These are phyloP conservation scores for Striga hermonthica DNA, from an alignment of 305 asterid genomes.

Conservation along the genomic window DNA sequence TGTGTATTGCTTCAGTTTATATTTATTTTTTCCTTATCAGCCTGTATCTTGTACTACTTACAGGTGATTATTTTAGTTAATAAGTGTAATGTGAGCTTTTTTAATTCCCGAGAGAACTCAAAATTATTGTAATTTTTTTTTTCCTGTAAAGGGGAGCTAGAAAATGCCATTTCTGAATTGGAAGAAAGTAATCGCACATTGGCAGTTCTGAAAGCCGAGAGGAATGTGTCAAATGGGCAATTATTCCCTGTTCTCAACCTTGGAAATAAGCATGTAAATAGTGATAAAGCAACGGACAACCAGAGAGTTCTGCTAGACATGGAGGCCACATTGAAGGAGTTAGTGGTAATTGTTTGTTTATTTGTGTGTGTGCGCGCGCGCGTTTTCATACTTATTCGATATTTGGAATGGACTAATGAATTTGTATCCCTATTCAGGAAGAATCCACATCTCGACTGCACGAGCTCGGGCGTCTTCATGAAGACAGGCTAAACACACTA, in stretches of 20 bases:
- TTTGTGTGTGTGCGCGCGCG: background rate
- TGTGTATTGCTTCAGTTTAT: slow-evolving; percentile 9
- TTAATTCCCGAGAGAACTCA: background rate
- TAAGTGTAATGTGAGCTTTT: background rate
- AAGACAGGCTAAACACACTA: slow-evolving; percentile 72
- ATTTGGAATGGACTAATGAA: slow-evolving; percentile 12
- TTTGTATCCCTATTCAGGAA: slow-evolving; percentile 47
- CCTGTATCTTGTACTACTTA: slow-evolving; percentile 11
- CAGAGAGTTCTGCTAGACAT: slow-evolving; percentile 72
- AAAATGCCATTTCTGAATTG: slow-evolving; percentile 59
- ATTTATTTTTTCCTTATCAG: background rate
- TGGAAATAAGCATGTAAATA: slow-evolving; percentile 49
- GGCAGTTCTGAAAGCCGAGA: slow-evolving; percentile 70
- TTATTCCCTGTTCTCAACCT: slow-evolving; percentile 49
- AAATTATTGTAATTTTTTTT: slow-evolving; percentile 27
- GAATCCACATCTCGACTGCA: slow-evolving; percentile 57
- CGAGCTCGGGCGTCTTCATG: slow-evolving; percentile 79
- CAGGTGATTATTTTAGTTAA: background rate
- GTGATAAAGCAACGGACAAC: slow-evolving; percentile 64
- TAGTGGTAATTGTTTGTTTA: slow-evolving; percentile 51
- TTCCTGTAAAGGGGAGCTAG: slow-evolving; percentile 71
- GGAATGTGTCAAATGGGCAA: slow-evolving; percentile 58
- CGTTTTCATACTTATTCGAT: too few relatives aligned
- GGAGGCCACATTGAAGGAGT: slow-evolving; percentile 72
- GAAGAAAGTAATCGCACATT: slow-evolving; percentile 73